Evolutionary conservation across 164 flowering plant genomes (phyloP).

Genomic region (Magnolia kwangsiensis): DNA sequence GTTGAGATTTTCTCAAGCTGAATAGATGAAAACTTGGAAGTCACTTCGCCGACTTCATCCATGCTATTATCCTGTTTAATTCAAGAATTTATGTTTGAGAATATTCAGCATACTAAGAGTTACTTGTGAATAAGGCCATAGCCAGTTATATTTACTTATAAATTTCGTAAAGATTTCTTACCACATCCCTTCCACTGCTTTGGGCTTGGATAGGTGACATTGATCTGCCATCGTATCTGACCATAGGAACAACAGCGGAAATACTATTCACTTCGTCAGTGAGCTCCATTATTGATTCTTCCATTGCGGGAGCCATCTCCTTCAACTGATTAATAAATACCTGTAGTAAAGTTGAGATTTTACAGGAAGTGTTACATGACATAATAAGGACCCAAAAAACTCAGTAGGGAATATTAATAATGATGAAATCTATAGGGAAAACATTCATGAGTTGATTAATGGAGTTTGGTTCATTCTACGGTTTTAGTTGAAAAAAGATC

Average conservation of each 20-base stretch:
- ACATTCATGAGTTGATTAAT: no score
- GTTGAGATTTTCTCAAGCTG: slow-evolving; percentile 72
- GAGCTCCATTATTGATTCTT: slow-evolving; percentile 76
- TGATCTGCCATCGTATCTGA: slow-evolving; percentile 46
- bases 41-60: slow-evolving; percentile 59
- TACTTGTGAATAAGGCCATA: neutral
- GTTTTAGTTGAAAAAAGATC: no score
- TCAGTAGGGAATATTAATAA: neutral
- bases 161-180: slow-evolving; percentile 21
- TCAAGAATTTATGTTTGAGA: slow-evolving; percentile 6
- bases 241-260: slow-evolving; percentile 43
- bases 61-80: slow-evolving; percentile 48
- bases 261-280: slow-evolving; percentile 74
- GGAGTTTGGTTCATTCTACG: no score
- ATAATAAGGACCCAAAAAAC: neutral
- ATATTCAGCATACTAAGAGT: neutral
- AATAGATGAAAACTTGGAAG: slow-evolving; percentile 63
- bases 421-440: no score
- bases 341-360: slow-evolving; percentile 29
- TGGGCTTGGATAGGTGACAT: slow-evolving; percentile 63
- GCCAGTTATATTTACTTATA: no score
- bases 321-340: slow-evolving; percentile 91
- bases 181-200: slow-evolving; percentile 69
- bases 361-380: neutral
- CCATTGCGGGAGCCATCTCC: slow-evolving; percentile 83